phyloP scores from a whole-genome alignment of 2,329 filamentous ascomycete genomes.

The Diaporthe citrichinensis region DNA sequence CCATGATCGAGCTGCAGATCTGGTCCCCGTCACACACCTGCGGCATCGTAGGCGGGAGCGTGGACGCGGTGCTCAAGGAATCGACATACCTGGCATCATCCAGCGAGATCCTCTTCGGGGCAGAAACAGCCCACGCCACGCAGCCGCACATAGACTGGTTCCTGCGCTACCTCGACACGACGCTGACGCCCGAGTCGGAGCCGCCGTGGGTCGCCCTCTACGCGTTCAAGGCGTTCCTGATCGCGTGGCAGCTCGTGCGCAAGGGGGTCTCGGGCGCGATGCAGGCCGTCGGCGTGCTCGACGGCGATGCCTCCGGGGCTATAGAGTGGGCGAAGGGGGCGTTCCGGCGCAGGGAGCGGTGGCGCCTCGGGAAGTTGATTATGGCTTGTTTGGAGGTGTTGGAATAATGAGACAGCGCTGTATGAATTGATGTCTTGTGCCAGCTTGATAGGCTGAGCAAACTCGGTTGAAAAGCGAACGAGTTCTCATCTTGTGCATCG shows the following conservation, averaged over 20 bases:
- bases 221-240: constrained; percentile 57
- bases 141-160: constrained; percentile 57
- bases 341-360: constrained; percentile 49
- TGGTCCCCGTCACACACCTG: constrained; percentile 58
- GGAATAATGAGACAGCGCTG: neutral
- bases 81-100: constrained; percentile 50
- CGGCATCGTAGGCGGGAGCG: constrained; percentile 54
- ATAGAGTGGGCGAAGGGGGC: constrained; percentile 51
- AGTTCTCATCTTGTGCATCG: neutral
- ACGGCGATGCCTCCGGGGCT: constrained; percentile 50
- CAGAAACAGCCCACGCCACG: constrained; percentile 48
- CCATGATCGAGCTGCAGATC: constrained; percentile 58
- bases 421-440: neutral
- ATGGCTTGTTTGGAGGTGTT: constrained; percentile 46
- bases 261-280: constrained; percentile 51
- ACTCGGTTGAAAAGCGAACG: neutral
- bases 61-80: constrained; percentile 53
- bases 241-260: constrained; percentile 55
- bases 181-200: constrained; percentile 47
- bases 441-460: neutral
- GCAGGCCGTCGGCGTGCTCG: constrained; percentile 49
- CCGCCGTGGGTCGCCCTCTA: constrained; percentile 57
- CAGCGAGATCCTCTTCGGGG: constrained; percentile 51
- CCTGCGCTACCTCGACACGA: constrained; percentile 52
- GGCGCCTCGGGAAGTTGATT: constrained; percentile 52